Base-by-base conservation (phyloP, 2,329 filamentous ascomycete species). In the Calonectria hawksworthii region DNA sequence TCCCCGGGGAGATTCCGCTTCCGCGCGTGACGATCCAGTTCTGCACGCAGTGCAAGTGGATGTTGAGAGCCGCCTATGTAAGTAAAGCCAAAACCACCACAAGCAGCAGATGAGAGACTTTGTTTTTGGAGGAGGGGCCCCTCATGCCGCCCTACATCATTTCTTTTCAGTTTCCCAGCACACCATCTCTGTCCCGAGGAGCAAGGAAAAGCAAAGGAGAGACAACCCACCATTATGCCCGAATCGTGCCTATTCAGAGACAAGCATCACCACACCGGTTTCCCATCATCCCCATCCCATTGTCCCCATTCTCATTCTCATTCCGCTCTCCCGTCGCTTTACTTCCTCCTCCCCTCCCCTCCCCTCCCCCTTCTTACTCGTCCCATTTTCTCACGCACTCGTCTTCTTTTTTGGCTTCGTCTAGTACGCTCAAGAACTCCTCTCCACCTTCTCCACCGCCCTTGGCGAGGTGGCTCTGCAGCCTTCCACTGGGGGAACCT, bases 11-110 rank as follows among this genome's bases (percentile, higher is more conserved):
- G 34, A 75, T 72, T 69, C 74, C 79, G 44, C 80, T 84, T 14
- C 96, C 96, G 4, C 92, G 95, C 59, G 90, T 98, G 68, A 93
- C 93, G n/a, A 98, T 98, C 82, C 92, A 94, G 79, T 98, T 95
- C 87, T 98, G 96, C 87, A 98, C 95, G 0, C 95, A 98, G 86
- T 98, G 96, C 86, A 94, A 95, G 87, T 98, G 96, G 95, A 95
- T 97, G 91, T 87, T 98, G 14, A 88, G 95, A 74, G 95, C 95
- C 44, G 94, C 95, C 79, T 98, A 97, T 85, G 95, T 96, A 90
- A 79, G 90, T 85, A 30, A 34, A 56, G 56, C 23, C 56, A 18
- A 26, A 14, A 26, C 4, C 56, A 56, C 21, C 6, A 56, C 0
- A 36, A 36, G 9, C 4, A 52, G 2, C 56, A 36, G 36, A 63